phyloP scores from a whole-genome alignment of 352 stramenopile genomes.

The Phytophthora colocasiae region DNA sequence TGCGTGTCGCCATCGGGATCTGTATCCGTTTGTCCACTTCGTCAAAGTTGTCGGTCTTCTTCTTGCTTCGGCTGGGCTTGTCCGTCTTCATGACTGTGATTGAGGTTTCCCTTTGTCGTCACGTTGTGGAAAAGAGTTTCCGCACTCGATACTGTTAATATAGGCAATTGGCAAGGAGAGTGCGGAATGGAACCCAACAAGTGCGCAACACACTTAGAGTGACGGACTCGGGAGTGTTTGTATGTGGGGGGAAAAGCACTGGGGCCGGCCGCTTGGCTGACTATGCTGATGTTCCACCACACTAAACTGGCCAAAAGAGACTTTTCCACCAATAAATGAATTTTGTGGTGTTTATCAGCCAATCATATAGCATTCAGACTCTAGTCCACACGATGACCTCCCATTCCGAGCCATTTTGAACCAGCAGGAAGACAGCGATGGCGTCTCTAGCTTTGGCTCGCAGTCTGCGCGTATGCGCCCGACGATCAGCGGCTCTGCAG shows the following conservation, averaged over 20 bases:
- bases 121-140: constrained; percentile 1
- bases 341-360: background rate
- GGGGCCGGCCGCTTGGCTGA: constrained; percentile 7
- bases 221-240: background rate
- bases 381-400: constrained; percentile 28
- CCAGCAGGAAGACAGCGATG: constrained; percentile 18
- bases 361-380: constrained; percentile 20
- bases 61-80: constrained; percentile 23
- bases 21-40: constrained; percentile 79
- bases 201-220: constrained; percentile 4
- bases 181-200: constrained; percentile 16
- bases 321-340: constrained; percentile 21
- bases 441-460: constrained; percentile 33
- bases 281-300: constrained; percentile 21
- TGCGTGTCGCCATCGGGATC: constrained; percentile 62
- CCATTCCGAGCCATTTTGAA: constrained; percentile 12
- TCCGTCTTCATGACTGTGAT: constrained; percentile 38
- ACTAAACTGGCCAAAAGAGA: constrained; percentile 8
- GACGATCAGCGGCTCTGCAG: constrained; percentile 15
- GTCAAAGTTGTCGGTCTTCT: constrained; percentile 37
- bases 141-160: constrained; percentile 8
- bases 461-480: constrained; percentile 28
- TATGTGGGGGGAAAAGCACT: constrained; percentile 13
- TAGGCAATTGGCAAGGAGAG: constrained; percentile 5
- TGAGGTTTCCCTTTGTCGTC: background rate